Evolutionary conservation across 805 yeast genomes (phyloP).

Genomic region (Lipomyces lipofer): DNA sequence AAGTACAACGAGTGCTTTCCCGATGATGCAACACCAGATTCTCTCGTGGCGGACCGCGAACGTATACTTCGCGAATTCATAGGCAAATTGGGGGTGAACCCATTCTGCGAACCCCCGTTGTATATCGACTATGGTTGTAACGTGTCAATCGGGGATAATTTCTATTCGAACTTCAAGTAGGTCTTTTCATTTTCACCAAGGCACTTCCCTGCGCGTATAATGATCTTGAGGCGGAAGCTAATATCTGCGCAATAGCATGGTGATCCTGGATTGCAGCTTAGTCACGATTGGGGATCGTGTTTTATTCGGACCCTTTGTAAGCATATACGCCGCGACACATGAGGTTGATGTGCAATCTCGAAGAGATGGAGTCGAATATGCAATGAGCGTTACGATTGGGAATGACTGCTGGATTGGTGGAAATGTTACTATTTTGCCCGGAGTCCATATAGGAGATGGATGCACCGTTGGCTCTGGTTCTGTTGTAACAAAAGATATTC

Average conservation of each 20-base stretch:
- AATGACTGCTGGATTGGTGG: conserved; percentile 71
- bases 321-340: conserved; percentile 59
- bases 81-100: conserved; percentile 49
- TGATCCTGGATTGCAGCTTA: conserved; percentile 59
- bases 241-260: conserved; percentile 27
- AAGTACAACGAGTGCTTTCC: conserved; percentile 37
- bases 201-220: not conserved
- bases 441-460: conserved; percentile 64
- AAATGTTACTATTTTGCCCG: conserved; percentile 57
- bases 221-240: not conserved
- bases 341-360: conserved; percentile 54
- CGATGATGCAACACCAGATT: conserved; percentile 35
- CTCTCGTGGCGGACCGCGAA: conserved; percentile 42
- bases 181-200: not conserved
- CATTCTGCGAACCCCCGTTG: conserved; percentile 59
- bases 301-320: conserved; percentile 58
- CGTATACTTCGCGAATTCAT: conserved; percentile 46
- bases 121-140: conserved; percentile 69
- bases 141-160: conserved; percentile 54
- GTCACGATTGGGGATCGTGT: conserved; percentile 63
- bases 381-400: conserved; percentile 59
- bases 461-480: conserved; percentile 68
- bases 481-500: conserved; percentile 60
- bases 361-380: conserved; percentile 51
- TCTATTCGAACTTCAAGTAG: conserved; percentile 57